phyloP scores from a whole-genome alignment of 257 asterid species.

The Gentiana dahurica region DNA sequence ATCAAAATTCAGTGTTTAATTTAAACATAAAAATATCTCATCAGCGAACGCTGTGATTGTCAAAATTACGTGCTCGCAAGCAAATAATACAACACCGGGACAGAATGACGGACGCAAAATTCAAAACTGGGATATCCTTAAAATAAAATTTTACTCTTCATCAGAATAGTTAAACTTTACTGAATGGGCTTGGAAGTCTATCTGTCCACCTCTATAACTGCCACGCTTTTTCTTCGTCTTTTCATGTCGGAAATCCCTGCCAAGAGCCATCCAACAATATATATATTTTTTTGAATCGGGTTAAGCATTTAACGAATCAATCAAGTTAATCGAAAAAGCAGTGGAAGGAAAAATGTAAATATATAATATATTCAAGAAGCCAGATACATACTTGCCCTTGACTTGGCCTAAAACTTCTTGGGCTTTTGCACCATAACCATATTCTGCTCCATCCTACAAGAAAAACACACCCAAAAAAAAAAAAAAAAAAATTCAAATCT shows the following conservation, averaged over 20 bases:
- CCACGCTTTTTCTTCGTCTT: conserved; percentile 99
- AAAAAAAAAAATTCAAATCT: too few relatives aligned
- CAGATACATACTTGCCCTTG: conserved; percentile 66
- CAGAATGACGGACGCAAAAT: too few relatives aligned
- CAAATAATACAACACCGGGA: too few relatives aligned
- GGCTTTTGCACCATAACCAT: conserved; percentile 97
- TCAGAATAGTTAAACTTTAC: conserved; percentile 74
- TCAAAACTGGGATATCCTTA: too few relatives aligned
- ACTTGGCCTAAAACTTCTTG: conserved; percentile 96
- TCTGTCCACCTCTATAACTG: conserved; percentile 87
- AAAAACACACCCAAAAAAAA: neutral
- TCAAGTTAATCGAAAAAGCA: neutral
- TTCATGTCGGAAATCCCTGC: conserved; percentile 42
- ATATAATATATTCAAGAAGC: neutral
- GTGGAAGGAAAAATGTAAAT: neutral
- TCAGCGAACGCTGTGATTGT: too few relatives aligned
- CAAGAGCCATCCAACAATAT: neutral
- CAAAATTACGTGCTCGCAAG: too few relatives aligned
- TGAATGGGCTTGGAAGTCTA: conserved; percentile 73
- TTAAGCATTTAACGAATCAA: neutral
- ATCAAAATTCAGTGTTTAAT: too few relatives aligned
- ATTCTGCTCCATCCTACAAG: conserved; percentile 83
- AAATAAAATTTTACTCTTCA: conserved; percentile 27
- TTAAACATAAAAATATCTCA: too few relatives aligned
- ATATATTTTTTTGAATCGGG: neutral